A percentile compares a stretch with the other conserved stretches of the same genome.
Conservation (phyloP, 495 filamentous ascomycete species). For the Friedmanniomyces endolithicus region DNA sequence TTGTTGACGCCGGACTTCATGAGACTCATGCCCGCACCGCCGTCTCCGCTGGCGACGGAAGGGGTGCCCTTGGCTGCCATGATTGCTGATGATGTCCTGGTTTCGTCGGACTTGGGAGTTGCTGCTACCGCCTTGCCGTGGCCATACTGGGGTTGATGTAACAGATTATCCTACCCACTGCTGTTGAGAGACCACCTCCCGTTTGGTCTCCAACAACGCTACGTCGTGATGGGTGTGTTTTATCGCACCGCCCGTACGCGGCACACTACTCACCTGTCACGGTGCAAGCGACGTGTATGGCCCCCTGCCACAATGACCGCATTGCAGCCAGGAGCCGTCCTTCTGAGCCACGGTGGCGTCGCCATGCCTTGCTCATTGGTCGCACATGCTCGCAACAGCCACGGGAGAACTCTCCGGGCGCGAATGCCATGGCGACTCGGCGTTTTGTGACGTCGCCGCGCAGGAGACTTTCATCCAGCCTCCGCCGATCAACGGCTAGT, state of each 20-base stretch:
- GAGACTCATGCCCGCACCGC: constrained; percentile 22
- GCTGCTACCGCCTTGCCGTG: background rate
- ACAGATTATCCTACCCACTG: no score
- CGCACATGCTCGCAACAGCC: background rate
- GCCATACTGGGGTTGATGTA: background rate
- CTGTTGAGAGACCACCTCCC: no score
- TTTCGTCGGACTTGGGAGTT: background rate
- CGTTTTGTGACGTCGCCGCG: background rate
- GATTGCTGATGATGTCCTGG: background rate
- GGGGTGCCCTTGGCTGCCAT: constrained; percentile 2
- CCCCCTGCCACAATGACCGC: constrained; percentile 1
- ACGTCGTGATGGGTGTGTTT: no score
- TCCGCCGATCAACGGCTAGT: background rate
- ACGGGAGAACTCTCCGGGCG: background rate
- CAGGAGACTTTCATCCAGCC: background rate
- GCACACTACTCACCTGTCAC: background rate
- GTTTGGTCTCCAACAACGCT: no score
- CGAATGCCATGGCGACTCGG: background rate
- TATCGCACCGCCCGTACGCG: no score
- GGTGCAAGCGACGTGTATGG: background rate
- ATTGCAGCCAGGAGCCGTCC: background rate
- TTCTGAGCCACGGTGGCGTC: background rate
- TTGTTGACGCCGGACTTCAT: constrained; percentile 27
- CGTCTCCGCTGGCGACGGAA: background rate
- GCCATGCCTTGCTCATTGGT: background rate